A percentile compares a stretch with the other conserved stretches of the same genome.
These are phyloP conservation scores for Nemania sp. DNA, from an alignment of 2,329 filamentous ascomycete genomes.

Conservation along the genomic window DNA sequence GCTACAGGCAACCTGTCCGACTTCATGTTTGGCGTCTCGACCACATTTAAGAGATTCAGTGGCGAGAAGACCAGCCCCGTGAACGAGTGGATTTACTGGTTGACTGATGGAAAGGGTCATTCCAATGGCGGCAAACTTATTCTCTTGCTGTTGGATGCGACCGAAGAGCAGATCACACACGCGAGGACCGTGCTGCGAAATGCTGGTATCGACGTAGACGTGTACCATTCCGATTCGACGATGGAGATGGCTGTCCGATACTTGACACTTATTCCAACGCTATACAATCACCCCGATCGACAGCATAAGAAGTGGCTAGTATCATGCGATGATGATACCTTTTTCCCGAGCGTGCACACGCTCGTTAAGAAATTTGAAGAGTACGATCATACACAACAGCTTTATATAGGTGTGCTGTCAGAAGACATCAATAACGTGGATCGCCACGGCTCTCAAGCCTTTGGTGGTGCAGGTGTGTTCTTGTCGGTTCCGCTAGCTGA, in stretches of 20 bases:
- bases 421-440: constrained; percentile 71
- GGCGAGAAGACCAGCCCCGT: constrained; percentile 64
- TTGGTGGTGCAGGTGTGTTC: constrained; percentile 73
- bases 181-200: constrained; percentile 60
- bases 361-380: constrained; percentile 64
- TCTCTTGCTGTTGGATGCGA: constrained; percentile 66
- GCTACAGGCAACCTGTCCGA: constrained; percentile 65
- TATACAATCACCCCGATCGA: constrained; percentile 65
- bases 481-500: constrained; percentile 64
- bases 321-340: constrained; percentile 74
- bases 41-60: constrained; percentile 66
- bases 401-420: constrained; percentile 72
- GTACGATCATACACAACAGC: constrained; percentile 63
- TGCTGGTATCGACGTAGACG: constrained; percentile 68
- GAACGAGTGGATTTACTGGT: constrained; percentile 71
- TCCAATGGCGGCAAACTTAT: constrained; percentile 69
- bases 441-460: constrained; percentile 72
- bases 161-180: constrained; percentile 62
- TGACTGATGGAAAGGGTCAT: constrained; percentile 66
- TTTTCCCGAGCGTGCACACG: constrained; percentile 70
- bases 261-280: constrained; percentile 64
- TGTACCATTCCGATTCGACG: constrained; percentile 64
- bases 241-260: constrained; percentile 71
- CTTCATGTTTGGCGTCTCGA: constrained; percentile 71
- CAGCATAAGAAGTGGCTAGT: constrained; percentile 68